Percentiles rank a stretch among this genome's conserved stretches.
phyloP scores from a whole-genome alignment of 2,329 filamentous ascomycete species.

The Davidsoniella eucalypti region DNA sequence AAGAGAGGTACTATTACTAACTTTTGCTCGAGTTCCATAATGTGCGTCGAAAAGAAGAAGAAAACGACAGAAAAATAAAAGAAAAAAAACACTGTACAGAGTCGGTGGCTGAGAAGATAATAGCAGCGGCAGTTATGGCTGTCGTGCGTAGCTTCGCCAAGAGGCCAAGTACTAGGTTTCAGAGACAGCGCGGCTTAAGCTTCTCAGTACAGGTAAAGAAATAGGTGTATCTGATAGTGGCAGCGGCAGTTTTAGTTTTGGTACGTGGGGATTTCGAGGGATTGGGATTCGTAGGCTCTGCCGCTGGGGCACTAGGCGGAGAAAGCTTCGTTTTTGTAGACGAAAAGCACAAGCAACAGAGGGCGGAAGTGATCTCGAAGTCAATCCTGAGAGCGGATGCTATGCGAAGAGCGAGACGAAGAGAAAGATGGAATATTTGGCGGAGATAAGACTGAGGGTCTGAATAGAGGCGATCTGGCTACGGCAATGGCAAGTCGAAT shows the following conservation, averaged over 20 bases:
- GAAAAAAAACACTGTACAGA: not conserved
- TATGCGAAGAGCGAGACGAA: not conserved
- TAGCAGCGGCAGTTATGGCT: not conserved
- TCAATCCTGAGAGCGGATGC: not conserved
- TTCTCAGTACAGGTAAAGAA: not conserved
- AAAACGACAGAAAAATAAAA: not conserved
- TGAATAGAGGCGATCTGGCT: not conserved
- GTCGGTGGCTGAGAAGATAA: not conserved
- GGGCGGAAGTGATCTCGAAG: too few species aligned
- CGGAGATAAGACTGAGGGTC: not conserved
- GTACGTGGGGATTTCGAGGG: not conserved
- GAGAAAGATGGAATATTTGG: not conserved
- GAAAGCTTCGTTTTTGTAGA: too few species aligned
- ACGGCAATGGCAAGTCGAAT: not conserved
- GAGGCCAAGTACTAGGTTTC: not conserved
- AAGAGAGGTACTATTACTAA: not conserved
- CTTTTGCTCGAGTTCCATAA: slow-evolving; percentile 13
- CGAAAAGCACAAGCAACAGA: too few species aligned
- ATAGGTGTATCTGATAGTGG: not conserved
- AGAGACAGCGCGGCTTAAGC: not conserved
- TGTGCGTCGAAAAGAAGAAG: not conserved
- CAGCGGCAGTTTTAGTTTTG: not conserved
- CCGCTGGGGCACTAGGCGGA: too few species aligned
- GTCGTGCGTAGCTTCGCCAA: not conserved
- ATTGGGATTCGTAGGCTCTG: too few species aligned